These are phyloP conservation scores for Melanomma pulvis-pyrius DNA, from an alignment of 495 filamentous ascomycete genomes.

Conservation along the genomic window DNA sequence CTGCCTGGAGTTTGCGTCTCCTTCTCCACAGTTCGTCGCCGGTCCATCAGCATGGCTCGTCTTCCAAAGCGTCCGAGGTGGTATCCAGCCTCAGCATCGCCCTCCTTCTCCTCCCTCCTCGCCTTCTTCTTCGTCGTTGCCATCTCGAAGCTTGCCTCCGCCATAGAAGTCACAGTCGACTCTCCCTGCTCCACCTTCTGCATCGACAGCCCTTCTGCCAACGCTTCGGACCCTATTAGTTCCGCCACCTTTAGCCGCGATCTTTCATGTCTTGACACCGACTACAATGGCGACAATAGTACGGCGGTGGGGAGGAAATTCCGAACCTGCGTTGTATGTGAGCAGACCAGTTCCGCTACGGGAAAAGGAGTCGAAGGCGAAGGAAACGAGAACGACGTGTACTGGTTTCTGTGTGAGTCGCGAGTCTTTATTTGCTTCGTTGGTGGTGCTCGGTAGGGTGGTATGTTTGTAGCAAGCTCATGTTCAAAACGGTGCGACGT, in stretches of 20 bases:
- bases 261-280: conserved; percentile 14
- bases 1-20: background rate
- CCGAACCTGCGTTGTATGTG: conserved; percentile 5
- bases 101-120: background rate
- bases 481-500: background rate
- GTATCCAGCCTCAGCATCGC: too few relatives aligned
- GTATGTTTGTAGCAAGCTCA: background rate
- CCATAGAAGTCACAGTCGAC: conserved; percentile 12
- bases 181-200: conserved; percentile 15
- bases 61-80: too few relatives aligned
- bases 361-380: background rate
- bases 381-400: conserved; percentile 11
- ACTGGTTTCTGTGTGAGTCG: conserved; percentile 21
- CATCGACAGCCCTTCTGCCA: background rate
- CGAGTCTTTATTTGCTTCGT: background rate
- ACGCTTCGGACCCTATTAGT: background rate
- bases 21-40: background rate
- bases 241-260: conserved; percentile 6
- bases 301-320: conserved; percentile 18
- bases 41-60: background rate
- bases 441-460: background rate
- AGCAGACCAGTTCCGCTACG: background rate
- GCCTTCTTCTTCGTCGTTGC: background rate
- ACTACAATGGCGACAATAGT: conserved; percentile 4
- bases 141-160: background rate